Base-by-base conservation (phyloP, 768 basidiomycete species). In the Serpula lacrymans region DNA sequence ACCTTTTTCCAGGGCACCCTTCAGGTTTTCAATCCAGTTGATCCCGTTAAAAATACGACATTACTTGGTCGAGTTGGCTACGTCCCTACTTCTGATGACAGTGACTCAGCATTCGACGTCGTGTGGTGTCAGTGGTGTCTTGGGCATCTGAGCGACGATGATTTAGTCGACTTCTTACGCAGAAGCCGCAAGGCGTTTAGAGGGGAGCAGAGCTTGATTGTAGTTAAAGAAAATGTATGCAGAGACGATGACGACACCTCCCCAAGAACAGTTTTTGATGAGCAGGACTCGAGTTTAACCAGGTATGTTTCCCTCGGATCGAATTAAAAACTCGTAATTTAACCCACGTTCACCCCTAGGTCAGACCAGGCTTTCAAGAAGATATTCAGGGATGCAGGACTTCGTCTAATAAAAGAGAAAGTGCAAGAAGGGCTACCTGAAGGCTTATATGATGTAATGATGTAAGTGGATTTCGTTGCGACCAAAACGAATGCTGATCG, bases 81-180 rank as follows among this genome's bases (percentile, higher is more conserved):
- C 55, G 63, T 63, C n/a, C 69, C 74, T 0, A 68, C 68, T 20
- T 54, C 55, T 27, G 78, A 75, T 37, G 76, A 77, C 24, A 57
- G 68, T n/a, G 61, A 70, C 14, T 64, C 70, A 31, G 77, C 77
- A 1, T 97, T 92, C 63, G 95, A 99, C 62, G 77, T 93, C 39
- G 76, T 95, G 42, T 93, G 90, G 94, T 90, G 89, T 53, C 95
- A 99, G 60, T 98, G 95, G 95, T 95, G 94, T 67, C 73, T 97
- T 12, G 88, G 90, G 2, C 88, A 94, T 67, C 71, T 96, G 43
- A 77, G 71, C 40, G 82, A 94, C 57, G 54, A 58, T 6, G 88
- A 95, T 57, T 75, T 97, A 17, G 73, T 90, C 20, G 60, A 66
- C 2, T 97, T 97, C 65, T 72, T 97, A 49, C 67, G 71, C 49